Evolutionary conservation across 768 basidiomycete species (phyloP), one percentile per base, ranked within the genome.

Genomic region (Amylocystis lapponica): DNA sequence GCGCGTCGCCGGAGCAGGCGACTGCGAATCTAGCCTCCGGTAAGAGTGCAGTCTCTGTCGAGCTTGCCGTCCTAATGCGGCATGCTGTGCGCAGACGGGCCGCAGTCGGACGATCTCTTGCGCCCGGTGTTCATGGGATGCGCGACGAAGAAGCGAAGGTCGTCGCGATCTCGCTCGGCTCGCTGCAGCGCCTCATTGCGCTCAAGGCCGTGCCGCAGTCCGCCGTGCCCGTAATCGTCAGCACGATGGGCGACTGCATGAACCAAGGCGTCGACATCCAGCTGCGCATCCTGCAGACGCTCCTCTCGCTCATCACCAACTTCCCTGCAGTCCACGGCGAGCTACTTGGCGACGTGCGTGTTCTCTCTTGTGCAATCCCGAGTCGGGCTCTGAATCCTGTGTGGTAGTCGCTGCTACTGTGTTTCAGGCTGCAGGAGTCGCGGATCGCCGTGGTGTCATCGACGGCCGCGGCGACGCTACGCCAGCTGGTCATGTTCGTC

Each of bases 231-330:
- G 62, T 78, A 27, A 87, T 97, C 39, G 75, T 98, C 53, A 77
- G 66, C 34, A 95, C 86, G 0, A 85, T 99, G 79, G 78, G 72
- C 45, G 83, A 88, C 49, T 90, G 90, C 14, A 81, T 95, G 70
- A 83, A 78, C 22, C 92, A 95, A 60, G 96, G 93, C 5, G 94
- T 98, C 23, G 96, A 99, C 59, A 96, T 97, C 21, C 96, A 98
- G 59, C 75, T 98, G 29, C 85, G 88, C 39, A 88, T 97, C 21
- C 72, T 98, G 0, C 94, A 97, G 61, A 94, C 91, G 0, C 74
- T 98, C 8, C 79, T 96, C 9, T 89, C 87, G 0, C 78, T 99
- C 9, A 81, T 98, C 39, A 94, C 90, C 2, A 88, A 90, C 57
- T 92, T 93, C 56, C 77, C 79, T 1, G 78, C 76, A 7, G 79